Percentiles rank a stretch among this genome's conserved stretches.
Conservation (phyloP, 1,139 yeast species). For the Sugiyamaella paludigena region DNA sequence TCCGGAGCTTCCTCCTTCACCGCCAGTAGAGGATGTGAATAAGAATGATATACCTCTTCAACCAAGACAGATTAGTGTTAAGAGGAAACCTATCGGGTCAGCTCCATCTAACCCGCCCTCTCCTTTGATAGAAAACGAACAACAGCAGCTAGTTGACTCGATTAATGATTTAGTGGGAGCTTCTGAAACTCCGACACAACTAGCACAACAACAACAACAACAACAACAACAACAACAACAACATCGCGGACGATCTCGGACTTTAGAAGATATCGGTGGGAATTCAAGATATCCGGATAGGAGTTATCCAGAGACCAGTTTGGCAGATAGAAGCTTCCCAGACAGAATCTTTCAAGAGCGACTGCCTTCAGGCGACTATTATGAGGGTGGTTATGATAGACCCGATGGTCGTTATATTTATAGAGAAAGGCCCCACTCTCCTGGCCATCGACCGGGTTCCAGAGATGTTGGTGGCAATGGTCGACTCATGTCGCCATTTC, state of each 20-base stretch:
- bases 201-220: conserved; percentile 1
- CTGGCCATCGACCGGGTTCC: too few species aligned
- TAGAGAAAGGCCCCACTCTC: not conserved
- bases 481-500: conserved; percentile 9
- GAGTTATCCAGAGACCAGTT: too few species aligned
- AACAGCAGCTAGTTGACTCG: conserved; percentile 14
- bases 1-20: conserved; percentile 9
- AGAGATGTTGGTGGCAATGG: not conserved
- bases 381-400: conserved; percentile 7
- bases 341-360: not conserved
- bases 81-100: conserved; percentile 26
- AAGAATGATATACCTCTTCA: not conserved
- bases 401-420: not conserved
- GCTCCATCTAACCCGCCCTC: conserved; percentile 10
- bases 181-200: not conserved
- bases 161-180: conserved; percentile 15
- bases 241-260: conserved; percentile 9
- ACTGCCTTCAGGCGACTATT: not conserved
- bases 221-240: conserved; percentile 2
- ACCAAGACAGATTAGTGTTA: conserved; percentile 17
- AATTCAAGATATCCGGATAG: too few species aligned
- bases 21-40: not conserved
- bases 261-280: not conserved
- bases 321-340: too few species aligned
- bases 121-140: conserved; percentile 5